Base-by-base conservation (phyloP, 768 basidiomycete genomes). In the Lentinula guzmanii region DNA sequence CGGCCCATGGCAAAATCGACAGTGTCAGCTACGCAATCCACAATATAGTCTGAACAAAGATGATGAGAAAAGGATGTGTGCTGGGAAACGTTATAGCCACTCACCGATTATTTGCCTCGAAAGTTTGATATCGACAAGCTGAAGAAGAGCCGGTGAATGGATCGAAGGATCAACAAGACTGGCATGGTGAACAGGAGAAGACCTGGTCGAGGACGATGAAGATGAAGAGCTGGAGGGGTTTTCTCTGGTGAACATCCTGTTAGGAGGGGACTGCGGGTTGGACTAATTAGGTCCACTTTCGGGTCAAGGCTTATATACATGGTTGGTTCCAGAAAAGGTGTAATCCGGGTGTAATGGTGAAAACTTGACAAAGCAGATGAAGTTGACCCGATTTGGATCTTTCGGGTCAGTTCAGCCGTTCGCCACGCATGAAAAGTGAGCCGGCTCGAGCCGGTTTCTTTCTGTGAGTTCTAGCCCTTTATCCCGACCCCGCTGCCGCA, bases 1-100 rank as follows among this genome's bases (percentile, higher is more conserved):
- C 86, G 81, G n/a, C 86, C 84, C 73, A 91, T 82, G 13, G 89
- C 88, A 68, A 80, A 89, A 73, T 90, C 87, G 58, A 91, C 90
- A 0, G 89, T 86, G 63, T 91, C 89, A 5, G 81, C 75, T 7
- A 90, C 86, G 24, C 72, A 78, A 71, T 91, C 87, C 13, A 89
- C 81, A 60, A 87, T 75, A 72, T 89, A 86, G 61, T 91, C 90
- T 91, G 64, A n/a, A 52, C 50, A 46, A 52, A 45, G 62, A 63
- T 50, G 63, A 65, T 18, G 35, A 61, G 28, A 24, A 62, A 34
- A 42, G 42, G 9, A 41, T 39, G 3, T 28, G 7, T 16, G 15
- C 21, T 41, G 16, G 4, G 7, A 41, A 41, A 39, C n/a, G 21
- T 28, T 33, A 28, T 8, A 58, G 35, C 4, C 3, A 81, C 86